Evolutionary conservation across 176 grass and related monocot genomes (phyloP).

Genomic region (Aegilops speltoides): DNA sequence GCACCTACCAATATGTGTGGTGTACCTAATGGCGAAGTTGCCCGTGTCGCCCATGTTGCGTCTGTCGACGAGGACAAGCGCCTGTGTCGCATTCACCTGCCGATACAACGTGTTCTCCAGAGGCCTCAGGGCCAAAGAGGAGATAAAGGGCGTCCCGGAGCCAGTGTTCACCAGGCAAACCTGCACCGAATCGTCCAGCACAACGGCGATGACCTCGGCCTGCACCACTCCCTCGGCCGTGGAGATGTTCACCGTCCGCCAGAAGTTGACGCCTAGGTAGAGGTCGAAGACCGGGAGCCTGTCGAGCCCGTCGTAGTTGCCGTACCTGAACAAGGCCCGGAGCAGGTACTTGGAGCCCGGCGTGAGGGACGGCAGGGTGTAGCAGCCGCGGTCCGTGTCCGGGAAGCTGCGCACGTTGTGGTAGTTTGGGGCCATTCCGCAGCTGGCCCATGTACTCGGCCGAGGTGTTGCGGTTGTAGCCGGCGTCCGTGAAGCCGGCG

Average conservation of each 20-base stretch:
- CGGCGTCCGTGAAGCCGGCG: slow-evolving; percentile 39
- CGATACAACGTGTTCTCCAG: slow-evolving; percentile 20
- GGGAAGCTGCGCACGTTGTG: slow-evolving; percentile 50
- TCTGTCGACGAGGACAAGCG: slow-evolving; percentile 19
- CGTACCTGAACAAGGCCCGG: slow-evolving; percentile 39
- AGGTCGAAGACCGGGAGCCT: slow-evolving; percentile 37
- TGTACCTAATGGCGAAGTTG: no score
- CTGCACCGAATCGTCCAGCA: slow-evolving; percentile 16
- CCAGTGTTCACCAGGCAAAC: slow-evolving; percentile 43
- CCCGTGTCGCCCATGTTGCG: not conserved
- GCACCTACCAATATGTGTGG: no score
- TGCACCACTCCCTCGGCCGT: rapidly evolving
- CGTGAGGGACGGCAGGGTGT: slow-evolving; percentile 33
- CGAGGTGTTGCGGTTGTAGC: slow-evolving; percentile 42
- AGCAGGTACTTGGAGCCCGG: slow-evolving; percentile 36
- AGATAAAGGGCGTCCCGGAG: slow-evolving; percentile 45
- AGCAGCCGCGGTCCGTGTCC: slow-evolving; percentile 36
- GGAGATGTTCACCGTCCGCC: slow-evolving; percentile 29
- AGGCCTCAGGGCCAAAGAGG: slow-evolving; percentile 32
- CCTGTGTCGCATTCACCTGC: not conserved
- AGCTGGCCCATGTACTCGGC: not conserved
- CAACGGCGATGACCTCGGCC: slow-evolving; percentile 5
- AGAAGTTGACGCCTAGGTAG: slow-evolving; percentile 46
- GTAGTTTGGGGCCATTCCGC: not conserved
- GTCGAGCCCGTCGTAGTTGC: slow-evolving; percentile 50